Evolutionary conservation across 345 rosid genomes (phyloP).

Genomic region (Lepidium aucheri): DNA sequence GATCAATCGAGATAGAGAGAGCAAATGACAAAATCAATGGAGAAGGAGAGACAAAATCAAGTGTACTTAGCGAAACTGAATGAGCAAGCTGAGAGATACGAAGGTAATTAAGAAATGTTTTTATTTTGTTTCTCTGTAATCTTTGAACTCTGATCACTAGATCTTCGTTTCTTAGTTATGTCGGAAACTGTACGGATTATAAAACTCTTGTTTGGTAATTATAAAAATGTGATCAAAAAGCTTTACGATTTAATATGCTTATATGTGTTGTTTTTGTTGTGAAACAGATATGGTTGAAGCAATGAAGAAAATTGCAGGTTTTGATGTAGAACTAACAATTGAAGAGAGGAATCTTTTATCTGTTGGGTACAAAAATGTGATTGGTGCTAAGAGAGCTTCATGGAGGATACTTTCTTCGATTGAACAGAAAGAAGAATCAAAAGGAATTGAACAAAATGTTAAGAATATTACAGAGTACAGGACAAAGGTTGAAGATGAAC

Average conservation of each 20-base stretch:
- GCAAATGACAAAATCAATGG: constrained; percentile 47
- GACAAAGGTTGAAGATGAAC: constrained; percentile 69
- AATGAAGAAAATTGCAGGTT: constrained; percentile 69
- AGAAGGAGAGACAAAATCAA: constrained; percentile 63
- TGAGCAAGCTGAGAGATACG: constrained; percentile 90
- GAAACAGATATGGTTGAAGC: constrained; percentile 78
- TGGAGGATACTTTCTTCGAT: constrained; percentile 72
- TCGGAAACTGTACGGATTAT: not conserved
- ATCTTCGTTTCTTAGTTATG: not conserved
- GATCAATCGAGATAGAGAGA: not conserved
- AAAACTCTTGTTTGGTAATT: not conserved
- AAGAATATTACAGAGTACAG: constrained; percentile 68
- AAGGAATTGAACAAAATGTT: constrained; percentile 59
- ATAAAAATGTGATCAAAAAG: not conserved
- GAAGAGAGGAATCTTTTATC: constrained; percentile 85
- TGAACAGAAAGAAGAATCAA: constrained; percentile 79
- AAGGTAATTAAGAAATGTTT: constrained; percentile 32
- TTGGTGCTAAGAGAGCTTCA: constrained; percentile 72
- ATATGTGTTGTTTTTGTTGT: not conserved
- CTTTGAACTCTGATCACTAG: not conserved
- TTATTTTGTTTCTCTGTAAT: not conserved
- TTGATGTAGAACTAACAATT: constrained; percentile 62
- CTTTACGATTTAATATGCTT: not conserved
- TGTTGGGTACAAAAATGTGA: constrained; percentile 84
- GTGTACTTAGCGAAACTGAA: constrained; percentile 78